Percentiles rank a stretch among this genome's conserved stretches.
Conservation (phyloP, 2,329 filamentous ascomycete species). For the Aureobasidium melanogenum region DNA sequence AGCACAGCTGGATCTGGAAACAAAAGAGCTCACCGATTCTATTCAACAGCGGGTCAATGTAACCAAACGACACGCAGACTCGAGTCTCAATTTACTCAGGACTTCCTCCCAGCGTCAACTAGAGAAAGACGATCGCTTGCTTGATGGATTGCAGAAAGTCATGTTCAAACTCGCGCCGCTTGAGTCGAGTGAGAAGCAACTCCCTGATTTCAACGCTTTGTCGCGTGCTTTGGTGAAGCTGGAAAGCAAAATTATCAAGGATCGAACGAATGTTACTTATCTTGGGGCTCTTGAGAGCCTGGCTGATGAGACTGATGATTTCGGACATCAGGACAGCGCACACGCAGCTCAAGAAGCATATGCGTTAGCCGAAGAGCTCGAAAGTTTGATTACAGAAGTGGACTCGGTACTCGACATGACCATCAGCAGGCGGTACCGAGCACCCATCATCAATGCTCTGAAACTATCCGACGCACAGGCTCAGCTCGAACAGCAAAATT, state of each 20-base stretch:
- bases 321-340: constrained; percentile 31
- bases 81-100: background rate
- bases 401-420: constrained; percentile 63
- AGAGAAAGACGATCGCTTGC: constrained; percentile 51
- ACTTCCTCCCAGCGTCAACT: constrained; percentile 26
- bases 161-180: constrained; percentile 45
- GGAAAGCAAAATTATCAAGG: constrained; percentile 32
- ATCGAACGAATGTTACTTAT: constrained; percentile 45
- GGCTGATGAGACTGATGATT: constrained; percentile 32
- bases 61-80: background rate
- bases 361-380: constrained; percentile 21
- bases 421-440: constrained; percentile 56
- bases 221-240: constrained; percentile 37
- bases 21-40: constrained; percentile 23
- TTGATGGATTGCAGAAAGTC: constrained; percentile 58
- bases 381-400: constrained; percentile 61
- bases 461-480: constrained; percentile 28
- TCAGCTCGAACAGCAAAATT: constrained; percentile 28
- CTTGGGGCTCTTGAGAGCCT: background rate
- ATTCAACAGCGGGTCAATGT: constrained; percentile 24
- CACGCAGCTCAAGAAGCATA: background rate
- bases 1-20: constrained; percentile 32
- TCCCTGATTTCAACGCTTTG: constrained; percentile 46
- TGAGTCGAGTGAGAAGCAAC: constrained; percentile 13
- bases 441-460: constrained; percentile 45